Evolutionary conservation across 495 filamentous ascomycete genomes (phyloP).

Genomic region (Aspergillus heteromorphus): DNA sequence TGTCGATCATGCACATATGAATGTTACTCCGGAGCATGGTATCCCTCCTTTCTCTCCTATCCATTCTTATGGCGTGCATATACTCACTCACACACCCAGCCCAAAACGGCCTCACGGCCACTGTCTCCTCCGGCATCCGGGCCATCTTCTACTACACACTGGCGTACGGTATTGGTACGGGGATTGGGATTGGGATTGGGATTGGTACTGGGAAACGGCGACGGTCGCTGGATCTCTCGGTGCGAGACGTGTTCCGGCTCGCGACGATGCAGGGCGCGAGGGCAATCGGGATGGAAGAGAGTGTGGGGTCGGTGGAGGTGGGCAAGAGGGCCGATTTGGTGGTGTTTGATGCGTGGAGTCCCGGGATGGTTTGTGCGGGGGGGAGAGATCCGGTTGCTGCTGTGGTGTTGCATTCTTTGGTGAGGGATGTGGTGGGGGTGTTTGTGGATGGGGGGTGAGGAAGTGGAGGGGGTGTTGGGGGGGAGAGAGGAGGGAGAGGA

Average conservation of each 20-base stretch:
- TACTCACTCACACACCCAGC: no score
- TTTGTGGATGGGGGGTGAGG: slow-evolving; percentile 49
- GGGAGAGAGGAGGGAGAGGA: no score
- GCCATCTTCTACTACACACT: slow-evolving; percentile 44
- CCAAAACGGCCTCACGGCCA: slow-evolving; percentile 34
- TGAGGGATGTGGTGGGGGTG: slow-evolving; percentile 44
- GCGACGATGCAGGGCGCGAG: slow-evolving; percentile 45
- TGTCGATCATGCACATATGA: slow-evolving; percentile 52
- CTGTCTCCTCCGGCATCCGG: slow-evolving; percentile 41
- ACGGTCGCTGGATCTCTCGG: slow-evolving; percentile 25
- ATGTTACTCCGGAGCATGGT: slow-evolving; percentile 36
- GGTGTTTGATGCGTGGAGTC: slow-evolving; percentile 36
- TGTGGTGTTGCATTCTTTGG: slow-evolving; percentile 38
- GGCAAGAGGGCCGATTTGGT: slow-evolving; percentile 45
- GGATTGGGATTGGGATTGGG: no score
- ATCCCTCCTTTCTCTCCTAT: no score
- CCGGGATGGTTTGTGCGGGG: slow-evolving; percentile 38
- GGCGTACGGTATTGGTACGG: no score
- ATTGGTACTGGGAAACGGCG: slow-evolving; percentile 22
- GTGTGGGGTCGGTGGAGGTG: slow-evolving; percentile 39
- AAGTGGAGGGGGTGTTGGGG: no score
- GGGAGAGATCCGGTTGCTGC: slow-evolving; percentile 42
- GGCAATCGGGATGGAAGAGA: slow-evolving; percentile 36
- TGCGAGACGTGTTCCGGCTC: slow-evolving; percentile 44
- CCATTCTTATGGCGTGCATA: no score